Evolutionary conservation across 2,329 filamentous ascomycete species (phyloP), one percentile per base, ranked within the genome.

Genomic region (Aschersonia sp.): DNA sequence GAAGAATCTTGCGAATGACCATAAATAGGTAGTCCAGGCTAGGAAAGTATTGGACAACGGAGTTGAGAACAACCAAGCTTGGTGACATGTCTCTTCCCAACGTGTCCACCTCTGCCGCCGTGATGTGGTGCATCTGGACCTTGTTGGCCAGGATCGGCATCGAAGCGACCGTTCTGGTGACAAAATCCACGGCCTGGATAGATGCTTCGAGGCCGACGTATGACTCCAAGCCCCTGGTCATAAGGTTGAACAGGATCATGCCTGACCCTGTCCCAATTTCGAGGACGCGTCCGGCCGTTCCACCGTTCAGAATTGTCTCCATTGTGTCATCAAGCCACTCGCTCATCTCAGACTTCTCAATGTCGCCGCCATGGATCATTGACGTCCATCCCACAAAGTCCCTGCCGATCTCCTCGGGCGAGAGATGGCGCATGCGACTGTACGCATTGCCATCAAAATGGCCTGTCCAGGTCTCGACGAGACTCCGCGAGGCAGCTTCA

Each of bases 261-360:
- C 61, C 60, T 0, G 54, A 49, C 2, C 60, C 61, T 1, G 59
- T 57, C 1, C 61, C 61, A 0, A 63, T 47, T 43, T 63, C 61
- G 0, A 63, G 51, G 0, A 63, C 54, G n/a, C 42, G 39, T 6
- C 6, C 30, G 6, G 12, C 31, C 4, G 47, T 10, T 30, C 33
- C 37, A 7, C 50, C 53, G 5, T 57, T 51, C 9, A 43, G 50
- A 1, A 61, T 51, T 0, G 53, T 49, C 1, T 45, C 11, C 1
- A 62, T 57, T 1, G 58, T 60, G 9, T 63, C 61, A 7, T 60
- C 55, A 0, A 63, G 51, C 61, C 60, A 63, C 44, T 60, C 60
- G 3, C 56, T 46, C 61, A 63, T 63, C 30, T 63, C 57, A 1
- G 2, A 46, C 33, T 51, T 55, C 41, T 58, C 53, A 4, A 63